Percentiles rank a stretch among this genome's conserved stretches.
Conservation (phyloP, 2,329 filamentous ascomycete genomes). For the Diplodia sapinea region DNA sequence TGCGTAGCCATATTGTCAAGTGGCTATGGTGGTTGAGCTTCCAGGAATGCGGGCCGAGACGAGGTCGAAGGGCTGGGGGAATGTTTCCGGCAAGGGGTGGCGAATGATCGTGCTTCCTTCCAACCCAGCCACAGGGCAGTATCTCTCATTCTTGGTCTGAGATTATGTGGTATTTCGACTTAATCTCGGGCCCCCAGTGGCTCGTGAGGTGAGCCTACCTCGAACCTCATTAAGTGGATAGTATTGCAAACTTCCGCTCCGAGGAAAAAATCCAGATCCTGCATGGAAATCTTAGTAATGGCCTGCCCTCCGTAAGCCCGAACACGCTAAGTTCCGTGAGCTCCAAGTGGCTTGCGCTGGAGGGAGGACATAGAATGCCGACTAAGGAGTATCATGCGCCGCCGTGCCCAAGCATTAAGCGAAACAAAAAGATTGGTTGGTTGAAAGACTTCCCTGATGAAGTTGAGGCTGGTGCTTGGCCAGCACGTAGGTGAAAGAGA, state of each 20-base stretch:
- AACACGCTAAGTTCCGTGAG: background rate
- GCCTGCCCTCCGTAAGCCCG: background rate
- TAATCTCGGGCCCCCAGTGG: conserved; percentile 47
- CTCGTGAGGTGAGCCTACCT: conserved; percentile 49
- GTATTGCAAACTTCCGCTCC: conserved; percentile 54
- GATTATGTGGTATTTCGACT: conserved; percentile 53
- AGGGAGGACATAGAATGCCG: background rate
- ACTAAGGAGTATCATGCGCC: background rate
- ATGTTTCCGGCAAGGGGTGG: conserved; percentile 41
- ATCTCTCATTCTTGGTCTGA: conserved; percentile 32
- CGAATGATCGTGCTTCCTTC: conserved; percentile 35
- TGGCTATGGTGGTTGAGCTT: conserved; percentile 30
- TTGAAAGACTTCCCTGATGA: background rate
- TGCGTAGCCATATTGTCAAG: conserved; percentile 36
- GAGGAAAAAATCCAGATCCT: conserved; percentile 35
- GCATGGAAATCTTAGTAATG: background rate
- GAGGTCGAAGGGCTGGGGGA: conserved; percentile 33
- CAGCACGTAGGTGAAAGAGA: background rate
- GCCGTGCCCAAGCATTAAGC: background rate
- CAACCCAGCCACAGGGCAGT: conserved; percentile 16
- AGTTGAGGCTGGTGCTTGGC: conserved; percentile 5
- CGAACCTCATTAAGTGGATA: conserved; percentile 59
- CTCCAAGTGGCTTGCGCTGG: background rate
- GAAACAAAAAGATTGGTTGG: background rate
- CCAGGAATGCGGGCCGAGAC: conserved; percentile 41